Evolutionary conservation across 1,139 yeast species (phyloP), one percentile per base, ranked within the genome.

Genomic region (Torulaspora pretoriensis): DNA sequence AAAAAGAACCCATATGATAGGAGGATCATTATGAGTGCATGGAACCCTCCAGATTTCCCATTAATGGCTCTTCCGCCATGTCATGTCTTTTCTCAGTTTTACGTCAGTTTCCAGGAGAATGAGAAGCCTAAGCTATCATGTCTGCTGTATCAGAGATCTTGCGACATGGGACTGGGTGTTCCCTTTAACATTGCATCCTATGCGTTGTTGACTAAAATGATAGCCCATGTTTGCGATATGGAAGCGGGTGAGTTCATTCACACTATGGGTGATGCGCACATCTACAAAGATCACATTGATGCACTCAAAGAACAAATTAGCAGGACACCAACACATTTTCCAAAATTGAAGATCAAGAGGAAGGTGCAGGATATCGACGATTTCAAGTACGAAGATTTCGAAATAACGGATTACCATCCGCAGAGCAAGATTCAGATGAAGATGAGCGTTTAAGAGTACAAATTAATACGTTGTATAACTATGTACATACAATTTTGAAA

Each of bases 131-230:
- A 73, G 60, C 74, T 92, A 47, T 84, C 94, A 10, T 94, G 98
- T 65, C 77, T 84, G 49, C 72, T 92, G 70, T 92, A 94, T 68
- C 99, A 92, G 69, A 78, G 99, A 59, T 87, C 96, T n/a, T 92
- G 97, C 68, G 99, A 92, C 62, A 90, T 92, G 97, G 99, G 99
- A 0, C 76, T 92, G 29, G 99, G 99, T 9, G 97, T 92, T 12
- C 99, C 99, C 0, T 92, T 92, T 68, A 94, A 92, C 63, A 92
- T 94, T 60, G 98, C 99, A 0, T 88, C 97, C 0, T 92, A 92
- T 63, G 96, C 98, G 0, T 71, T 92, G 48, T 73, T 92, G 52
- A 89, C 97, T 2, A 83, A 78, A 58, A 92, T 92, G 97, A 85
- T 92, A 56, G 98, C 99, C 1, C 90, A 87, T 55, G 85, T 92